A percentile compares a stretch with the other conserved stretches of the same genome.
Evolutionary conservation across 1,139 yeast species (phyloP).

Genomic region (Wickerhamiella infanticola): DNA sequence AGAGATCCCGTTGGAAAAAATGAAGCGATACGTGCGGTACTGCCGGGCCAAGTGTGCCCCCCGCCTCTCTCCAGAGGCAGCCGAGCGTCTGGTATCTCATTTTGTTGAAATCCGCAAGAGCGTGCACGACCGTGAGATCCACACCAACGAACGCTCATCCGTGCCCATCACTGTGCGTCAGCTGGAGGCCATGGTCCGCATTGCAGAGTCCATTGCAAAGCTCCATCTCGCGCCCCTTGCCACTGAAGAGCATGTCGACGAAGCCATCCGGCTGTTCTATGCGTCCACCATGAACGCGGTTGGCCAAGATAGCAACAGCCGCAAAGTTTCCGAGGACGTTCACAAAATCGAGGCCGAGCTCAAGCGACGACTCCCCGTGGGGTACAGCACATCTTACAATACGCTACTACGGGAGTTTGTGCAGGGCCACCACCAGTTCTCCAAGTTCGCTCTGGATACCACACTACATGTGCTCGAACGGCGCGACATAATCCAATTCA

Average conservation of each 20-base stretch:
- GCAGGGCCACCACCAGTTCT: conserved; percentile 27
- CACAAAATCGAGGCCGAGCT: conserved; percentile 69
- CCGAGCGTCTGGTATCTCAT: conserved; percentile 84
- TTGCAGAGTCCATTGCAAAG: conserved; percentile 87
- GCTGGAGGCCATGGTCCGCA: conserved; percentile 92
- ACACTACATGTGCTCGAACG: conserved; percentile 73
- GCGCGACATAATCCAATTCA: conserved; percentile 70
- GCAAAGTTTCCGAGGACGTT: conserved; percentile 51
- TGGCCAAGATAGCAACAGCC: conserved; percentile 46
- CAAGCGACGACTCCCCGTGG: conserved; percentile 83
- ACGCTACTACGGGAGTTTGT: conserved; percentile 79
- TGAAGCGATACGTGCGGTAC: conserved; percentile 86
- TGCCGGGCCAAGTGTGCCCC: conserved; percentile 90
- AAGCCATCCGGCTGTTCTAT: conserved; percentile 83
- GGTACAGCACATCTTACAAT: conserved; percentile 86
- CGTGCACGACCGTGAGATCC: conserved; percentile 65
- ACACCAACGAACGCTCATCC: conserved; percentile 78
- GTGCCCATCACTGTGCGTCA: conserved; percentile 97
- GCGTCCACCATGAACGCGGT: conserved; percentile 99
- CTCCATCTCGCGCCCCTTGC: conserved; percentile 72
- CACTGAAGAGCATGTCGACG: conserved; percentile 79
- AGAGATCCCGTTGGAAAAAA: conserved; percentile 76
- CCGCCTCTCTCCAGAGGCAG: conserved; percentile 72
- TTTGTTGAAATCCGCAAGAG: conserved; percentile 82
- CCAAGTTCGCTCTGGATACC: conserved; percentile 64